phyloP scores from a whole-genome alignment of 139 green algal species.

The Chlorella sorokiniana region DNA sequence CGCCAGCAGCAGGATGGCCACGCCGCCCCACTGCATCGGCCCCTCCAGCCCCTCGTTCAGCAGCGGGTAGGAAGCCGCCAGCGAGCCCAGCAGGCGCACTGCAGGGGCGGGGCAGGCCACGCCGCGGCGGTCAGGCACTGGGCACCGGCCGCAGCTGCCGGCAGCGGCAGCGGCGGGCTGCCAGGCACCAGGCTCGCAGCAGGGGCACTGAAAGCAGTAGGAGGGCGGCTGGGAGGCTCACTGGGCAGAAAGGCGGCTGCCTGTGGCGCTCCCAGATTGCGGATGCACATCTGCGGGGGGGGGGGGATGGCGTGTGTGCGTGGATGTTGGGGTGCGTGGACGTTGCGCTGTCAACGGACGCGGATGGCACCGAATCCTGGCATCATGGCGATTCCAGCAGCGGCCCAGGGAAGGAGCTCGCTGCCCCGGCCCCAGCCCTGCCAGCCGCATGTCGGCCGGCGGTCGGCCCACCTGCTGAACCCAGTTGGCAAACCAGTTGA shows the following conservation, averaged over 20 bases:
- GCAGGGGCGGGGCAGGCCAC: background rate
- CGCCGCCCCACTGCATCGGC: background rate
- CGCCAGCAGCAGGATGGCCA: background rate
- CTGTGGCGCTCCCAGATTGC: background rate
- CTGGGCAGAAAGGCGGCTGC: conserved; percentile 20
- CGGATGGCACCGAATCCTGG: too few species aligned
- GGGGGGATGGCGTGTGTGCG: background rate
- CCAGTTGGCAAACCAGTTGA: conserved; percentile 20
- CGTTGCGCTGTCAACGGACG: too few species aligned
- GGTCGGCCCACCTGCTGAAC: conserved; percentile 4
- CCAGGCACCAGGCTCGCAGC: background rate
- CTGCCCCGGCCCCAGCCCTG: background rate
- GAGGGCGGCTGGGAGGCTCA: background rate
- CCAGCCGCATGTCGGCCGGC: background rate
- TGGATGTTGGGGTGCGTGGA: too few species aligned
- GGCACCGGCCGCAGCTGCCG: too few species aligned
- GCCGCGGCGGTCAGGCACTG: background rate
- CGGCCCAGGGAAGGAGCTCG: background rate
- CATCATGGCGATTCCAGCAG: too few species aligned
- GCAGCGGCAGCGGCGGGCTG: background rate
- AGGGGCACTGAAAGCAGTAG: background rate
- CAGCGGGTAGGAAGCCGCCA: conserved; percentile 21
- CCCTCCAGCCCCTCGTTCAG: conserved; percentile 5
- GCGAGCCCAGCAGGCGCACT: conserved; percentile 31
- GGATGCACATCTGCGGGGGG: conserved; percentile 7